Percentiles rank a stretch among this genome's conserved stretches.
phyloP scores from a whole-genome alignment of 352 stramenopile genomes.

The Phytophthora quininea region DNA sequence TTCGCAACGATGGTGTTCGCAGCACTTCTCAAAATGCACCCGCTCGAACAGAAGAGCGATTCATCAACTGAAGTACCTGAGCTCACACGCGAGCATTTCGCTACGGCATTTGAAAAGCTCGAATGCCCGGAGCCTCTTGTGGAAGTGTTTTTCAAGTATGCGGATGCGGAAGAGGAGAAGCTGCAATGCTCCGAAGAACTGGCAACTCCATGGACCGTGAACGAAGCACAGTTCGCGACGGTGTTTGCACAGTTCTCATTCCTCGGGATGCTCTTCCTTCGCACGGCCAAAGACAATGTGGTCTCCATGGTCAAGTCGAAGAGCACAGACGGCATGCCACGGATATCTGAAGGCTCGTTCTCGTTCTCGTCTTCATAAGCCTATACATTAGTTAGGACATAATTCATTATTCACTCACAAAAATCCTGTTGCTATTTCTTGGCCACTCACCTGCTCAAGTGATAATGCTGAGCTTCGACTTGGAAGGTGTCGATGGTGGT shows the following conservation, averaged over 20 bases:
- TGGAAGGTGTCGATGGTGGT: conserved; percentile 14
- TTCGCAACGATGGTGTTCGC: conserved; percentile 74
- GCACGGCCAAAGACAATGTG: conserved; percentile 68
- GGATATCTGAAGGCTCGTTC: conserved; percentile 60
- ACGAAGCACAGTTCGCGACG: conserved; percentile 46
- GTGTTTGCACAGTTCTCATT: conserved; percentile 69
- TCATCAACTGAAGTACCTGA: conserved; percentile 4
- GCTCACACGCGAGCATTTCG: conserved; percentile 47
- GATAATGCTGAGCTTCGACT: conserved; percentile 21
- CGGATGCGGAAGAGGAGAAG: conserved; percentile 46
- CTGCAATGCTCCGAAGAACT: background rate
- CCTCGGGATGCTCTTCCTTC: conserved; percentile 67
- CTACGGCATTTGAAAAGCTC: conserved; percentile 55
- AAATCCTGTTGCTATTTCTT: background rate
- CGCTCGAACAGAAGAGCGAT: conserved; percentile 31
- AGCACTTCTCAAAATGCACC: conserved; percentile 54
- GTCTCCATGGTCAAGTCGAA: conserved; percentile 54
- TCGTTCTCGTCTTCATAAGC: conserved; percentile 24
- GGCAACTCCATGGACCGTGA: conserved; percentile 36
- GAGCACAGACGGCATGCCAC: conserved; percentile 53
- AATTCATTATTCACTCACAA: conserved; percentile 18
- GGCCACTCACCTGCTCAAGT: conserved; percentile 8
- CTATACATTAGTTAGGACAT: conserved; percentile 3
- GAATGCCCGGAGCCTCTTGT: conserved; percentile 61
- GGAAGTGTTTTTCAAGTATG: conserved; percentile 68